Evolutionary conservation across 106 monocot species (phyloP), one percentile per base, ranked within the genome.

Genomic region (Xerophyta viscosa): DNA sequence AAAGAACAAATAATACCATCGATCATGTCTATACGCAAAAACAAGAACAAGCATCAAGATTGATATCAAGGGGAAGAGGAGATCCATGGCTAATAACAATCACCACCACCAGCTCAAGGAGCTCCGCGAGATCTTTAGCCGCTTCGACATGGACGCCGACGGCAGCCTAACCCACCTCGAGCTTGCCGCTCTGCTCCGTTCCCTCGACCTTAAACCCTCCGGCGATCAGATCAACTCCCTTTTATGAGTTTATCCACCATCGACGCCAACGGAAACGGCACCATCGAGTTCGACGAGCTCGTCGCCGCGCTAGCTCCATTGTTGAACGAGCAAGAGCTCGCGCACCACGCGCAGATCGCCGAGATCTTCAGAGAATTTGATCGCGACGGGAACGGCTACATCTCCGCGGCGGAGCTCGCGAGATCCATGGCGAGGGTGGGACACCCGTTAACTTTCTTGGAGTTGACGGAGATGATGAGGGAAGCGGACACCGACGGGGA

Each of bases 131-230:
- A 78, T 83, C 27, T 83, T 83, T 58, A 29, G 21, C 3, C 77
- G 83, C 15, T 83, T 83, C 61, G 83, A 83, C 78, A 78, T 78
- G 83, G 83, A 83, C 63, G 62, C 54, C 11, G 77, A 83, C 46
- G 83, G 83, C 1, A 78, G 74, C 78, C 70, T 83, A 3, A 83
- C 83, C 33, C 78, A 66, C 23, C 71, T 83, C 15, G 83, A 83
- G 56, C 83, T 78, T 12, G 83, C 83, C 6, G 83, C 83, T 29
- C 74, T 83, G 12, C 74, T 83, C 46, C 83, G 83, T 0, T 78
- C 83, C 8, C 70, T 83, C 3, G 83, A 77, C 15, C 62, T 83
- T 24, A 74, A 71, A 29, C 83, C 78, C 39, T 43, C 63, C 24
- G 77, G 78, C 24, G 83, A 83, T 59, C 66, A 78, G 62, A 58